Evolutionary conservation across 306 rosid genomes (phyloP).

Genomic region (Abrus pulchellus): DNA sequence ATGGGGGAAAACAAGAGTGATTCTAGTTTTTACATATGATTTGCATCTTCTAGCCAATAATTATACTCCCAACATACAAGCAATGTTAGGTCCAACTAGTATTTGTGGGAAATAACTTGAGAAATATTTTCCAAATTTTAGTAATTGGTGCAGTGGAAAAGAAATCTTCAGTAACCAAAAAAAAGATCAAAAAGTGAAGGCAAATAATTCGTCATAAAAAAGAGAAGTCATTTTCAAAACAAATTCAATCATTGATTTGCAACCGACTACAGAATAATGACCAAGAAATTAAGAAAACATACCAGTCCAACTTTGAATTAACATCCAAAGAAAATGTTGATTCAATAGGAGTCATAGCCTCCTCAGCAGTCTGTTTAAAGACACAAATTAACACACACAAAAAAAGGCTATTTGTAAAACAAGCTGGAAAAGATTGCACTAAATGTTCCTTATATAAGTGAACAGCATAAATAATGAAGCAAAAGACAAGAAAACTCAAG

Average conservation of each 20-base stretch:
- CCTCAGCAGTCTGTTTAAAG: conserved; percentile 86
- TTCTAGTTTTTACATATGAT: background rate
- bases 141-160: conserved; percentile 40
- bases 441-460: conserved; percentile 7
- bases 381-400: conserved; percentile 11
- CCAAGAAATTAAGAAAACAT: conserved; percentile 48
- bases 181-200: conserved; percentile 21
- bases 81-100: conserved; percentile 26
- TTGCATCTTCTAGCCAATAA: background rate
- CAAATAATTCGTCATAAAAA: background rate
- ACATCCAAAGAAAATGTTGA: conserved; percentile 97
- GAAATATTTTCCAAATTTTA: conserved; percentile 18
- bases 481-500: conserved; percentile 28
- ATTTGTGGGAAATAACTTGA: conserved; percentile 7
- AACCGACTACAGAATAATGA: conserved; percentile 34
- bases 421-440: conserved; percentile 14
- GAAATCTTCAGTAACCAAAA: conserved; percentile 32
- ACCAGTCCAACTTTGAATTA: conserved; percentile 95
- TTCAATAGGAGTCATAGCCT: conserved; percentile 99
- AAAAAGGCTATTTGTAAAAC: conserved; percentile 14
- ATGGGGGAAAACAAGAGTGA: background rate
- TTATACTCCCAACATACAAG: conserved; percentile 11
- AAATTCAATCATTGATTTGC: conserved; percentile 34
- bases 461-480: conserved; percentile 16
- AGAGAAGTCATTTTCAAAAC: conserved; percentile 15